Evolutionary conservation across 331 rosid species (phyloP).

Genomic region (Telfairia occidentalis): DNA sequence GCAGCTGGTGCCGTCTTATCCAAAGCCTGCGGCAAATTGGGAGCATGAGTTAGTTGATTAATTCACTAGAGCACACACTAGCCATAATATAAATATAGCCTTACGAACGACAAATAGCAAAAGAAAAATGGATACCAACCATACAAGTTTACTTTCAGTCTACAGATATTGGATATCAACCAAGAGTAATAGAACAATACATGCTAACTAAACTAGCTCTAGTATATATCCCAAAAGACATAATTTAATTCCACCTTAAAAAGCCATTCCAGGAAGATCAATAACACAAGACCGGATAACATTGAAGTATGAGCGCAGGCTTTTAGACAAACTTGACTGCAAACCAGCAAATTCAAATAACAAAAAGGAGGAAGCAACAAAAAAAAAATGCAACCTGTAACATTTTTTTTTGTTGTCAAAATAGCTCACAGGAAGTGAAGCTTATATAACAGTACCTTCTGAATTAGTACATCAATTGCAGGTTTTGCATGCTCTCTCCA

Average conservation of each 20-base stretch:
- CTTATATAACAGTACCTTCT: slow-evolving; percentile 40
- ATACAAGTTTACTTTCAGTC: not conserved
- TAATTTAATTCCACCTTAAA: not conserved
- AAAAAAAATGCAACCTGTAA: not conserved
- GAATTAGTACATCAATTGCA: slow-evolving; percentile 35
- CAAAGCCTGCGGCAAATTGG: slow-evolving; percentile 35
- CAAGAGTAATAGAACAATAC: not conserved
- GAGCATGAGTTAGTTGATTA: slow-evolving; percentile 7
- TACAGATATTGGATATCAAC: not conserved
- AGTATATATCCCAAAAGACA: not conserved
- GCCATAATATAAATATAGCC: not conserved
- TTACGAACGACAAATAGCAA: not conserved
- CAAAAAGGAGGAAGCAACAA: not conserved
- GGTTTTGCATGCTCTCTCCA: slow-evolving; percentile 87
- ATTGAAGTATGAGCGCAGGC: no score
- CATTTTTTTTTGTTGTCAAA: not conserved
- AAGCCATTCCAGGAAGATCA: no score
- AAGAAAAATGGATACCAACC: not conserved
- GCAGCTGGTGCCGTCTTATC: slow-evolving; percentile 65
- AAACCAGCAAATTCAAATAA: not conserved
- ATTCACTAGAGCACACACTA: not conserved
- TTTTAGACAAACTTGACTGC: not conserved
- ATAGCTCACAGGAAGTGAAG: not conserved
- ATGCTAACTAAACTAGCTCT: not conserved
- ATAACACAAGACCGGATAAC: no score